Evolutionary conservation across 1,284 basidiomycete species (phyloP), one percentile per base, ranked within the genome.

Genomic region (Xerocomus amazonicus): DNA sequence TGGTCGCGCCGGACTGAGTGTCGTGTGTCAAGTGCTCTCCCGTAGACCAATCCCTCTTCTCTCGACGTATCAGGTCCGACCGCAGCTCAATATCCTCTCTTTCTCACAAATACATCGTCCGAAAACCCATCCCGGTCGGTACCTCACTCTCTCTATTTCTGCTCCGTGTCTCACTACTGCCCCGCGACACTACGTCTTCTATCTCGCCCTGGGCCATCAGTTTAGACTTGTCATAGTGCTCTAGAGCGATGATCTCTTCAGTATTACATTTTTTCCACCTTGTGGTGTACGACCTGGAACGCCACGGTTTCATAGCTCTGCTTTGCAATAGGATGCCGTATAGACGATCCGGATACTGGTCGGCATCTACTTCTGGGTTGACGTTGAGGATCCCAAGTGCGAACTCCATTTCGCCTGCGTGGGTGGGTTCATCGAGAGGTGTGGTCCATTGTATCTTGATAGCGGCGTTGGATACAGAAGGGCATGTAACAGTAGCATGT

Each of bases 211-310:
- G 19, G 9, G 43, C 19, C 19, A 23, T 27, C 28, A 44, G 7
- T 16, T 27, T 44, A 7, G 7, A 28, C 17, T 35, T 44, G 33
- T 44, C 33, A 27, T 44, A 28, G 26, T 10, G 26, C n/a, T 23
- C n/a, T 7, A 44, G 27, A 26, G 23, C 27, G 13, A 44, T 44
- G 43, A 44, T 34, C 23, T 44, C 33, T 8, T 35, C 43, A n/a
- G 33, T 44, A 32, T 35, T 14, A 10, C 43, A 44, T 35, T 44
- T 44, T 27, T 35, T 44, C 43, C 43, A 44, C 2, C 35, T 44
- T n/a, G 23, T 23, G 19, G 19, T 9, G 4, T 28, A 9, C 19
- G 36, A 38, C 5, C 17, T 7, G 1, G 36, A 38, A 38, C 13
- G 13, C 19, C 6, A 10, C 12, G 19, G 36, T 12, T 23, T 23